Evolutionary conservation across 345 rosid genomes (phyloP), one percentile per base, ranked within the genome.

Genomic region (Noccaea bulbosa): DNA sequence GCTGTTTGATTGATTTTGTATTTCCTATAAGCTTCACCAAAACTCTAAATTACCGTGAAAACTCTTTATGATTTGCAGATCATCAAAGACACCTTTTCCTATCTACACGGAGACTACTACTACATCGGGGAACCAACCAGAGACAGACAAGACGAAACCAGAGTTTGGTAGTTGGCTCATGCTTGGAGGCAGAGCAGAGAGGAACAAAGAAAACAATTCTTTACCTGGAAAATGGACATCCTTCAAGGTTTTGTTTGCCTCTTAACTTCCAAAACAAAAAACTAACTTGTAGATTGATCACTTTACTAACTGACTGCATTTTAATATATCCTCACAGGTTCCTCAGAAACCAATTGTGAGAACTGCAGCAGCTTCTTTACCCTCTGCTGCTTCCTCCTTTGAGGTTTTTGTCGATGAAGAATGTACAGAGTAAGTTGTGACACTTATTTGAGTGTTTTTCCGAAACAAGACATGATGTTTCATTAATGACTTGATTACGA

Each of bases 141-240:
- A 81, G 27, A 49, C 83, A 3, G 83, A 79, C 37, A 83, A 80
- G 74, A 49, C 84, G 63, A 91, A 74, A 67, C 55, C 71, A 72
- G 89, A 78, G 70, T 65, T 44, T 52, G 82, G 77, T 78, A 65
- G 82, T 4, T 94, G 96, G 99, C 77, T 55, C 27, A 79, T 50
- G 70, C 88, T 94, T 54, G 96, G 95, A 51, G 74, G 78, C 59
- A 81, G 83, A 72, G 85, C 84, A 62, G 93, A 94, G 78, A 91
- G 97, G 72, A 91, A 94, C 83, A 94, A 94, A 82, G 99, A 94
- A 78, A 94, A 94, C 62, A 88, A 71, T 73, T 81, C 90, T 20
- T 24, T 77, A 17, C 97, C 97, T 59, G 60, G 82, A 12, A 94
- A 88, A 74, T 94, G 99, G 97, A 71, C 82, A 73, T 71, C 89